Conservation (phyloP, 2,329 filamentous ascomycete species). For the Lasiodiplodia citricola region DNA sequence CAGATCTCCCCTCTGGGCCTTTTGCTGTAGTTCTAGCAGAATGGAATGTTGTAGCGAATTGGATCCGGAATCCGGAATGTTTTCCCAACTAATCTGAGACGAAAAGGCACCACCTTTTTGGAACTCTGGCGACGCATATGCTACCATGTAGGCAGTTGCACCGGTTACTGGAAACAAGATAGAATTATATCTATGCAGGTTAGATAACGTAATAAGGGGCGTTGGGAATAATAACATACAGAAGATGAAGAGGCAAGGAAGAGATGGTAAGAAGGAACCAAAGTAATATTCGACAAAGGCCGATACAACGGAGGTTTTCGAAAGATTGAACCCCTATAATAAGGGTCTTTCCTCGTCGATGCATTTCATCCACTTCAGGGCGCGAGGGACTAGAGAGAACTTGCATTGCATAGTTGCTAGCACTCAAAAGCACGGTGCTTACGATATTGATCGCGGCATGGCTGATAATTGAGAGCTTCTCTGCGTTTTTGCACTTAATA, state of each 20-base stretch:
- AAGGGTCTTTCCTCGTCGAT: constrained; percentile 36
- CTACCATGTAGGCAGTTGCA: background rate
- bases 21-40: background rate
- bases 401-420: constrained; percentile 58
- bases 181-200: background rate
- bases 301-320: background rate
- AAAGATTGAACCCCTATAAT: background rate
- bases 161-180: background rate
- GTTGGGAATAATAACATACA: background rate
- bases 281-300: background rate
- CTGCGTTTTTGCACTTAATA: background rate
- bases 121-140: background rate
- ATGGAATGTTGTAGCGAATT: no score
- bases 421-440: constrained; percentile 49
- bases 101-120: background rate
- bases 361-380: constrained; percentile 54
- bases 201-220: background rate
- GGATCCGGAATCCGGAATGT: no score
- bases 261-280: background rate
- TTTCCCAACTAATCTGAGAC: no score
- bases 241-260: background rate
- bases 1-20: background rate
- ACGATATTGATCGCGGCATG: constrained; percentile 55
- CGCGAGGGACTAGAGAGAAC: constrained; percentile 55
- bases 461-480: constrained; percentile 23